phyloP scores from a whole-genome alignment of 1,284 basidiomycete genomes.

The Rhodotorula sp. region DNA sequence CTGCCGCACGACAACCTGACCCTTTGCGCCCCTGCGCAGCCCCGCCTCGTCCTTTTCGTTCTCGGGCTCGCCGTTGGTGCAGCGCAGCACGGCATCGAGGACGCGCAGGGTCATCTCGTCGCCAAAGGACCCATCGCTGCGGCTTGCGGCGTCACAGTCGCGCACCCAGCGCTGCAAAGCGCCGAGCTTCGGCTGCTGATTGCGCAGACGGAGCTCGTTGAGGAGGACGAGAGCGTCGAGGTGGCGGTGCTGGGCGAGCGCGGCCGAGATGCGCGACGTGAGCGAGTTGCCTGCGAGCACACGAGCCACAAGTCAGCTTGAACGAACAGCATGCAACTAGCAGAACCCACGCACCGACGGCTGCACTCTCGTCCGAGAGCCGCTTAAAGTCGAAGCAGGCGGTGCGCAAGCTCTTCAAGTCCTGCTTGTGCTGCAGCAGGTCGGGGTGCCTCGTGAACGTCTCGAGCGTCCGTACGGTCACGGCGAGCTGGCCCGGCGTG shows the following conservation, averaged over 20 bases:
- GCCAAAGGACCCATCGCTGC: constrained; percentile 48
- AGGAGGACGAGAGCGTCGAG: constrained; percentile 58
- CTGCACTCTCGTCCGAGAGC: constrained; percentile 8
- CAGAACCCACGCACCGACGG: constrained; percentile 12
- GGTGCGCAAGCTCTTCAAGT: constrained; percentile 22
- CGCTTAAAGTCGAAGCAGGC: constrained; percentile 37
- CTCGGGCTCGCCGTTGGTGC: constrained; percentile 43
- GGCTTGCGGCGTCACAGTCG: constrained; percentile 59
- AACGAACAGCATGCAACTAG: not conserved
- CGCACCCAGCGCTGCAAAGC: constrained; percentile 62
- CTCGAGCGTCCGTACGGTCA: constrained; percentile 13
- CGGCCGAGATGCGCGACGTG: constrained; percentile 57
- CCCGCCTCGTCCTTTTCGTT: constrained; percentile 11
- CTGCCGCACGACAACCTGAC: constrained; percentile 31
- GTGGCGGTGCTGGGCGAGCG: constrained; percentile 55
- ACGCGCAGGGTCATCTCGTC: constrained; percentile 55
- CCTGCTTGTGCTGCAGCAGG: constrained; percentile 2
- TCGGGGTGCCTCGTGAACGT: constrained; percentile 14
- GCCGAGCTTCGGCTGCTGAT: constrained; percentile 59
- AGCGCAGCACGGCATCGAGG: constrained; percentile 59
- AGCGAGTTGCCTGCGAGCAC: constrained; percentile 50
- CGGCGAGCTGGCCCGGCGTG: constrained; percentile 10
- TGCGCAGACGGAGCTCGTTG: constrained; percentile 59
- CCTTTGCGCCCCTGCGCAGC: constrained; percentile 25
- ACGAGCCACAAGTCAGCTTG: not conserved